Base-by-base conservation (phyloP, 1,139 yeast genomes). In the Zhuliangozyma blackwelliae region DNA sequence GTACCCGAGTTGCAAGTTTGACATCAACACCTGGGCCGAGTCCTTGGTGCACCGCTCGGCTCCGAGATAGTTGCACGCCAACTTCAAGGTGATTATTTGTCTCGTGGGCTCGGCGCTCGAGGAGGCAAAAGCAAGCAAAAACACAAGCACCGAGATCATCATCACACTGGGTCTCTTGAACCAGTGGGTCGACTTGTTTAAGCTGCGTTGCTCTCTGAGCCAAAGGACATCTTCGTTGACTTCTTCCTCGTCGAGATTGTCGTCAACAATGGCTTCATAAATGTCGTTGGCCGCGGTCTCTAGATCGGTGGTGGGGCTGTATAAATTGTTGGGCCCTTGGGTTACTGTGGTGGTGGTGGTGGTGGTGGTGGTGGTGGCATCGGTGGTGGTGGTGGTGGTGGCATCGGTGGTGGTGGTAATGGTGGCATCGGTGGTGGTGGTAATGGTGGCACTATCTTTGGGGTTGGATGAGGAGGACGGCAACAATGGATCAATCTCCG, bases 171-270 rank as follows among this genome's bases (percentile, higher is more conserved):
- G 73, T 25, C 71, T 42, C 29, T 48, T 50, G 34, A 57, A 43
- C 71, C 71, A 65, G 40, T 58, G 69, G 21, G 58, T 47, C 3
- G 55, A 37, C 46, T 64, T 61, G 45, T 65, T 63, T 30, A 51
- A 45, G n/a, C 38, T 21, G 23, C 72, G 48, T 40, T 67, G 72
- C 40, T 67, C 69, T 13, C 69, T 46, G 25, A 67, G 49, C 71
- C 72, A 65, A 2, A 54, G 32, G 2, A 62, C 62, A 40, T 66
- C 73, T 34, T 64, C 71, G 25, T 55, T 57, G 11, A 33, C 43
- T 7, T 38, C 40, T 21, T 55, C 60, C 3, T 32, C 38, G 21
- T 53, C 58, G 9, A 7, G 9, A 7, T 22, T 9, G 10, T 22
- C 23, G 5, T 57, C 65, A 11, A 59, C 61, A 12, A 56, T 49